Evolutionary conservation across 306 rosid genomes (phyloP), one percentile per base, ranked within the genome.

Genomic region (Lagenaria siceraria): DNA sequence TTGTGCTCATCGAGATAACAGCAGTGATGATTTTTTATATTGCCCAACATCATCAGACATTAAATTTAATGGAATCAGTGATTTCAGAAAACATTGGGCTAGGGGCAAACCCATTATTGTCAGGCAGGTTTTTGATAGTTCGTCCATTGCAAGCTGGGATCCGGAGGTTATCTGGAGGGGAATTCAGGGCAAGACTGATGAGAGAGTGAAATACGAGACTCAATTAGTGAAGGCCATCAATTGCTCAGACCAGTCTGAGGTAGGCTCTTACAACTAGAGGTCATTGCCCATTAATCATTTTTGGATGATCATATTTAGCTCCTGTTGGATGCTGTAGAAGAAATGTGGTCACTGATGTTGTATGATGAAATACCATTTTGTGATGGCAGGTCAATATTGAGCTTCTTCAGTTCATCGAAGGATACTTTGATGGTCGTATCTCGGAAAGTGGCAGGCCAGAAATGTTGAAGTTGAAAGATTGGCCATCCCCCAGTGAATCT

Each of bases 401-500:
- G 88, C 97, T 95, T 63, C 55, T 80, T 82, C 88, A 87, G 84
- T 92, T 95, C 84, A 88, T 92, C 69, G 84, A 86, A 82, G 97
- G 99, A 38, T 95, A 92, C 80, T 83, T 81, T 7, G 87, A 87
- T 83, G 97, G 97, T 62, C 85, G 79, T 80, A 42, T 77, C 78
- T 79, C 58, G 76, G 97, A 87, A 82, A 84, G 89, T 87, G 96
- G 93, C 64, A 85, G 83, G 89, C 97, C 96, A 81, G 90, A 86
- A 82, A 71, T 90, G 77, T 87, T 96, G 90, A 92, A 87, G 79
- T 81, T 96, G 85, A 96, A 88, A 80, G 96, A 90, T 79, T 92
- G 99, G 99, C 99, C 99, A 81, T 92, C 97, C 68, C 98, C 97
- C 10, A 86, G 90, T 69, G 97, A 97, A 63, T 89, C 97, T 70